Conservation (phyloP, 2,329 filamentous ascomycete species). For the Fusarium palustre region DNA sequence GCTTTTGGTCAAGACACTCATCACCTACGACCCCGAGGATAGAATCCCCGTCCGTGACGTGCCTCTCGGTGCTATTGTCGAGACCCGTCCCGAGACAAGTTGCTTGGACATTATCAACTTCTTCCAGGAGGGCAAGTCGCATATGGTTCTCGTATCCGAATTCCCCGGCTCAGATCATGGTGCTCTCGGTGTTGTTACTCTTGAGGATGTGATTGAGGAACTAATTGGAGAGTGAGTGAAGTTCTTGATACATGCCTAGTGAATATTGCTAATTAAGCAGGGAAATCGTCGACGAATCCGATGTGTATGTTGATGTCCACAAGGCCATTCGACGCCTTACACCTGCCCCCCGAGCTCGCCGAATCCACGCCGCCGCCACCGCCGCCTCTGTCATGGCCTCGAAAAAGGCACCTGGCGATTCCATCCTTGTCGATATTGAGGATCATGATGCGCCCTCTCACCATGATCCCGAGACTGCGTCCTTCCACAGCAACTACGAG, state of each 20-base stretch:
- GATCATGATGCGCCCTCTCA: slow-evolving; percentile 54
- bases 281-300: slow-evolving; percentile 98
- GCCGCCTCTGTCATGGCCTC: slow-evolving; percentile 49
- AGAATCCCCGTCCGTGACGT: slow-evolving; percentile 88
- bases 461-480: slow-evolving; percentile 48
- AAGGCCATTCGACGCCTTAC: slow-evolving; percentile 93
- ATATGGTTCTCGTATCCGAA: slow-evolving; percentile 97
- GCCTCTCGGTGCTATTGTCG: slow-evolving; percentile 90
- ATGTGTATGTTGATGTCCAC: slow-evolving; percentile 98
- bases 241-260: background rate
- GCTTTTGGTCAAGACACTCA: slow-evolving; percentile 97
- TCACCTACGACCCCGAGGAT: slow-evolving; percentile 98
- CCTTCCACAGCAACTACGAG: slow-evolving; percentile 55
- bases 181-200: slow-evolving; percentile 90
- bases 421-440: slow-evolving; percentile 54
- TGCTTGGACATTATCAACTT: slow-evolving; percentile 99
- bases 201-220: slow-evolving; percentile 99
- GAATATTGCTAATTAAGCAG: slow-evolving; percentile 56
- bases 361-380: slow-evolving; percentile 54
- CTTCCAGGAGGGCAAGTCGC: slow-evolving; percentile 98
- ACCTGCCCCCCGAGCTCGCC: slow-evolving; percentile 82
- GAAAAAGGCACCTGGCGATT: slow-evolving; percentile 48
- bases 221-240: slow-evolving; percentile 90
- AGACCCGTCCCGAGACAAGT: slow-evolving; percentile 94
- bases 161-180: slow-evolving; percentile 89